Percentiles rank a stretch among this genome's conserved stretches.
These are phyloP conservation scores for Babesia divergens DNA, from an alignment of 169 alveolate genomes.

Conservation along the genomic window DNA sequence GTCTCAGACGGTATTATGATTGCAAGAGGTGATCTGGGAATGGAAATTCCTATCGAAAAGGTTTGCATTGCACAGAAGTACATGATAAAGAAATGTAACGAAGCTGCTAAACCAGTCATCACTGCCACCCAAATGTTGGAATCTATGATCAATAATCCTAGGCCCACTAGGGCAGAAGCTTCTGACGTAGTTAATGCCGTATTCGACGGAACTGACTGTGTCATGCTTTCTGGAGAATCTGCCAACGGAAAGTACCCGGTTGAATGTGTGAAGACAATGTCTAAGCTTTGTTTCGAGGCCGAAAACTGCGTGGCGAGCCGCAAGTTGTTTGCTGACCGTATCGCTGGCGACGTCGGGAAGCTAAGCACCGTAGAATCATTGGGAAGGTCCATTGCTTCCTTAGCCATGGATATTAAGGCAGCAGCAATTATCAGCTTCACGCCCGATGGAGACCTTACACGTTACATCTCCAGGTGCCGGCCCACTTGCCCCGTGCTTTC, in stretches of 20 bases:
- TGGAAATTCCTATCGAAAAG: slow-evolving; percentile 97
- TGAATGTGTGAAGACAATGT: slow-evolving; percentile 80
- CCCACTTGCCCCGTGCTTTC: slow-evolving; percentile 92
- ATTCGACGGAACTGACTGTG: slow-evolving; percentile 94
- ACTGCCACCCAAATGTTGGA: slow-evolving; percentile 97
- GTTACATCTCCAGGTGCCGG: slow-evolving; percentile 93
- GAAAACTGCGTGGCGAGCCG: slow-evolving; percentile 79
- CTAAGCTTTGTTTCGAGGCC: slow-evolving; percentile 81
- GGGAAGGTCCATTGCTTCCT: slow-evolving; percentile 87
- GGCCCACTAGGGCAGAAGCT: slow-evolving; percentile 98
- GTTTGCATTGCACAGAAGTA: slow-evolving; percentile 95
- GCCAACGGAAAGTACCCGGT: slow-evolving; percentile 81
- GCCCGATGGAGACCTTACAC: slow-evolving; percentile 95
- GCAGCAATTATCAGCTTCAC: slow-evolving; percentile 91
- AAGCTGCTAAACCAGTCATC: slow-evolving; percentile 82
- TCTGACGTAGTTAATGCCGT: slow-evolving; percentile 96
- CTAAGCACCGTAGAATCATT: slow-evolving; percentile 84
- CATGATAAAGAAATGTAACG: slow-evolving; percentile 87
- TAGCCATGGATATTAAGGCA: slow-evolving; percentile 85
- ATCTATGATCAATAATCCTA: slow-evolving; percentile 89
- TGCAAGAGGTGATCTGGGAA: slow-evolving; percentile 99
- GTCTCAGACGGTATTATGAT: slow-evolving; percentile 98
- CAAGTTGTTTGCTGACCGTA: slow-evolving; percentile 67
- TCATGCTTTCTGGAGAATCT: slow-evolving; percentile 87
- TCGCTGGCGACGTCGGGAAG: slow-evolving; percentile 65